A percentile compares a stretch with the other conserved stretches of the same genome.
Evolutionary conservation across 176 grass and related monocot species (phyloP).

Genomic region (Pontederia paniculata): DNA sequence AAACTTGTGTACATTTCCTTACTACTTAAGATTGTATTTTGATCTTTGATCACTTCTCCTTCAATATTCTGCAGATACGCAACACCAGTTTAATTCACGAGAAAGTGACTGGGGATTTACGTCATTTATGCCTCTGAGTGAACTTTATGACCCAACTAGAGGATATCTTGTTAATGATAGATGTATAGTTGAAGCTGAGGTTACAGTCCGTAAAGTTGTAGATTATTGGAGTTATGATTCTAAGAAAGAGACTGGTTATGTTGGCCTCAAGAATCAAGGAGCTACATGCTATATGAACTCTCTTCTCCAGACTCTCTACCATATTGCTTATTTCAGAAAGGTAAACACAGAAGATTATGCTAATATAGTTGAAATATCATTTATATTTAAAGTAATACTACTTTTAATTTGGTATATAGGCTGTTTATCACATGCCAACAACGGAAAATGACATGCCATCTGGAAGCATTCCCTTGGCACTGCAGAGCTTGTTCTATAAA

Average conservation of each 20-base stretch:
- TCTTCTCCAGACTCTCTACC: constrained; percentile 18
- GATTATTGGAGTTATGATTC: constrained; percentile 20
- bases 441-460: constrained; percentile 19
- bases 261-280: constrained; percentile 19
- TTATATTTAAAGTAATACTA: neutral
- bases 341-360: neutral
- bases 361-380: neutral
- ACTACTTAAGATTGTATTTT: neutral
- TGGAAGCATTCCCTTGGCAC: constrained; percentile 16
- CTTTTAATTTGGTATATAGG: constrained; percentile 3
- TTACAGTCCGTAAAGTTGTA: constrained; percentile 7
- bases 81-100: constrained; percentile 14
- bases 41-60: neutral
- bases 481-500: constrained; percentile 19
- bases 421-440: constrained; percentile 20
- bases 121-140: constrained; percentile 19
- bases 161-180: constrained; percentile 17
- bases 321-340: constrained; percentile 19
- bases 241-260: constrained; percentile 17
- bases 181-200: constrained; percentile 12
- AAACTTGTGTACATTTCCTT: no score
- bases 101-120: constrained; percentile 20
- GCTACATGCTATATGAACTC: constrained; percentile 21
- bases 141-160: constrained; percentile 13
- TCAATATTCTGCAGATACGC: constrained; percentile 7